phyloP scores from a whole-genome alignment of 306 rosid genomes.

The Citrullus mucosospermus region DNA sequence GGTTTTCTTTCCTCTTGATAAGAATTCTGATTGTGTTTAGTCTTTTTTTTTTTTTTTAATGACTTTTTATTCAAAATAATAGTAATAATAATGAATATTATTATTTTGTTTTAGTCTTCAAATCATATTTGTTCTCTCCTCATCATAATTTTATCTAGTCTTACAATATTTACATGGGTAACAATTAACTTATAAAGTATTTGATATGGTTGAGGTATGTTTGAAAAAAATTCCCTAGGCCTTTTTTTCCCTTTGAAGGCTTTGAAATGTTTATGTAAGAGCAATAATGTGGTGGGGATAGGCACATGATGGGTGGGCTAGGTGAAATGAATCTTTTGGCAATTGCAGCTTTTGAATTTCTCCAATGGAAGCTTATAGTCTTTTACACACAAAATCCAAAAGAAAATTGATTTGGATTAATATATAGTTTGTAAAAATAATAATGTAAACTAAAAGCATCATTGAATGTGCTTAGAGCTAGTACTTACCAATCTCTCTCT shows the following conservation, averaged over 20 bases:
- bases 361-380: background rate
- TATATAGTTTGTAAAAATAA: background rate
- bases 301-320: background rate
- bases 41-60: no score
- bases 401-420: background rate
- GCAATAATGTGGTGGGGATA: background rate
- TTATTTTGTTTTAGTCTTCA: background rate
- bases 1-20: no score
- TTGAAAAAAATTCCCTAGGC: background rate
- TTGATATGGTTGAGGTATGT: background rate
- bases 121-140: background rate
- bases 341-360: background rate
- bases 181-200: background rate
- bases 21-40: no score
- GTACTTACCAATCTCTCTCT: background rate
- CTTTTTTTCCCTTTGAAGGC: background rate
- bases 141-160: no score
- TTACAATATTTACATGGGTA: no score
- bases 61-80: no score
- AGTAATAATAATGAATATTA: no score
- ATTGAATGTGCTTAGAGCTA: background rate
- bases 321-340: constrained; percentile 1
- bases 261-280: background rate
- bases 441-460: background rate
- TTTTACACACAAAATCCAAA: background rate